A percentile compares a stretch with the other conserved stretches of the same genome.
Conservation (phyloP, 129 eudicot species). For the Flaveria linearis region DNA sequence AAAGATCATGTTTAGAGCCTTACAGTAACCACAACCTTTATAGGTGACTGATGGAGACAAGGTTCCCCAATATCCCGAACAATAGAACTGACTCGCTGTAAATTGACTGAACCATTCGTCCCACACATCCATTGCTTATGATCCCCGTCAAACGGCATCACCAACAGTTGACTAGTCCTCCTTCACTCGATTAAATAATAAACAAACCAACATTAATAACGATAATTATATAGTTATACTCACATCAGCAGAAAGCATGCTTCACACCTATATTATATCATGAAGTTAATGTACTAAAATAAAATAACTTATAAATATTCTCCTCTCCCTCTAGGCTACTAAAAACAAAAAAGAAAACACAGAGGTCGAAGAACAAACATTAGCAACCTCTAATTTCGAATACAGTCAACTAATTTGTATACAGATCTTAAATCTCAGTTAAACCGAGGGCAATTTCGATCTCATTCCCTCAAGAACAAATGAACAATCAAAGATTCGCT, state of each 20-base stretch:
- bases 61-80: constrained; percentile 97
- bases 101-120: constrained; percentile 58
- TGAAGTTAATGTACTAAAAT: constrained; percentile 9
- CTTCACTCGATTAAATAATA: neutral
- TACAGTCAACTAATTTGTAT: constrained; percentile 6
- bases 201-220: neutral
- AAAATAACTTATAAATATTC: too few relatives aligned
- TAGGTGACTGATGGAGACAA: constrained; percentile 81
- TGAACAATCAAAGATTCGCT: neutral
- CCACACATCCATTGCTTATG: constrained; percentile 88
- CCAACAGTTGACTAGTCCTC: constrained; percentile 23
- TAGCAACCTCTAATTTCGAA: neutral
- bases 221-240: neutral
- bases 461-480: neutral
- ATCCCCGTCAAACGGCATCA: constrained; percentile 73
- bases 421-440: constrained; percentile 3
- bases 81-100: constrained; percentile 70
- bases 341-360: too few relatives aligned
- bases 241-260: too few relatives aligned
- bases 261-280: too few relatives aligned
- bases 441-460: neutral
- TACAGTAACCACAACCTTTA: constrained; percentile 89
- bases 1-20: constrained; percentile 41
- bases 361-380: too few relatives aligned
- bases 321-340: too few relatives aligned